These are phyloP conservation scores for Graphilbum sp. DNA, from an alignment of 2,329 filamentous ascomycete species.

Conservation along the genomic window DNA sequence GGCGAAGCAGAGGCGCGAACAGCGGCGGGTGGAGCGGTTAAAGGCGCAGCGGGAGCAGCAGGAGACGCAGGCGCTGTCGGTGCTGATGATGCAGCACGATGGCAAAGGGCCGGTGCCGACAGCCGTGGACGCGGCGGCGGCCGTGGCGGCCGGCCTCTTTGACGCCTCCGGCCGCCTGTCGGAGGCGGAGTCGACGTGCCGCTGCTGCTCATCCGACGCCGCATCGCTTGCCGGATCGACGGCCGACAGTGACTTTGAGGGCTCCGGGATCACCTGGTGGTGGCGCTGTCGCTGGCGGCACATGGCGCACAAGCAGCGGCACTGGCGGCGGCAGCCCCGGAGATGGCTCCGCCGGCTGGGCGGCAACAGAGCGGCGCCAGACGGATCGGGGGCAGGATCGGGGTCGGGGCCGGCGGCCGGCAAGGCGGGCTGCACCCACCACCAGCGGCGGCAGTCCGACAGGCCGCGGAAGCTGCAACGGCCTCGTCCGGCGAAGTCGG, in stretches of 20 bases:
- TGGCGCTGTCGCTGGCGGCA: constrained; percentile 7
- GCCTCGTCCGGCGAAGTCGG: not conserved
- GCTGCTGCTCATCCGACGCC: constrained; percentile 6
- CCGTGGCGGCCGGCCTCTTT: not conserved
- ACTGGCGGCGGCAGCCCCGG: constrained; percentile 1
- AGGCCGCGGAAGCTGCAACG: not conserved
- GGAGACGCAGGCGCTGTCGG: constrained; percentile 3
- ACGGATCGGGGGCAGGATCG: not conserved
- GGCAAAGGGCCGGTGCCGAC: not conserved
- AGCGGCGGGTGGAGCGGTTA: not conserved
- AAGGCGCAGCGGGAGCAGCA: not conserved
- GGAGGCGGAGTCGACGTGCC: not conserved
- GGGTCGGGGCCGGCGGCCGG: not conserved
- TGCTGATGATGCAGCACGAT: not conserved
- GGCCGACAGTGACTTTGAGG: constrained; percentile 5
- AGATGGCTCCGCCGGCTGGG: not conserved
- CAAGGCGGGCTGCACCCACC: not conserved
- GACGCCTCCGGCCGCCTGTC: not conserved
- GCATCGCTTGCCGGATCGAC: constrained; percentile 2
- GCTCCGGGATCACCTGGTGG: constrained; percentile 5
- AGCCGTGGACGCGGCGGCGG: not conserved
- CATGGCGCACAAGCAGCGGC: constrained; percentile 4
- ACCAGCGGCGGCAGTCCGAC: not conserved
- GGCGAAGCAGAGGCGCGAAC: constrained; percentile 10
- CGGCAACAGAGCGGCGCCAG: not conserved